Evolutionary conservation across 2,329 filamentous ascomycete species (phyloP).

Genomic region (Colletotrichum sp.): DNA sequence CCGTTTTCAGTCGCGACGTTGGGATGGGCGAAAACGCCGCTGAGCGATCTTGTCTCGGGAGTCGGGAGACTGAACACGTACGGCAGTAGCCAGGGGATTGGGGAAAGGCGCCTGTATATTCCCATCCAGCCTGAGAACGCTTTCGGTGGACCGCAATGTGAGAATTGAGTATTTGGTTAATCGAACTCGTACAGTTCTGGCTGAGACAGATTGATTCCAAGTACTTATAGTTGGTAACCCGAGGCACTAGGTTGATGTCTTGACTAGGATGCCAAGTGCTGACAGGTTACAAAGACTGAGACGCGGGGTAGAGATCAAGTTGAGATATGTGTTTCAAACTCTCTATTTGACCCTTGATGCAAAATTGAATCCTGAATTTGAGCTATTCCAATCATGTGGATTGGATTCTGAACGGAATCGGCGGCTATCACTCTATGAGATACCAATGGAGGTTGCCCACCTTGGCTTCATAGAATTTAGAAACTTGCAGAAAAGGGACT

Average conservation of each 20-base stretch:
- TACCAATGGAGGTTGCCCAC: no score
- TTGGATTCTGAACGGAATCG: no score
- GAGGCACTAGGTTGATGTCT: background rate
- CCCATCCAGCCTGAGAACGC: background rate
- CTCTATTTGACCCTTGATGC: no score
- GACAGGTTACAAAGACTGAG: background rate
- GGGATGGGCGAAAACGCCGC: background rate
- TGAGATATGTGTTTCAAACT: background rate
- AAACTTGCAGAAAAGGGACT: no score
- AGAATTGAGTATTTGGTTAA: accelerated
- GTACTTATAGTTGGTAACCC: background rate
- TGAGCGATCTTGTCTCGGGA: background rate
- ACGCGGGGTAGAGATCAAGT: background rate
- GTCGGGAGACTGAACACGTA: background rate
- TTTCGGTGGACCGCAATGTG: background rate
- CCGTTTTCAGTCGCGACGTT: background rate
- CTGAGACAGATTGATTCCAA: background rate
- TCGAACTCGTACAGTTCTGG: accelerated
- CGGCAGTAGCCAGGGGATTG: background rate
- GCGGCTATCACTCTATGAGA: no score
- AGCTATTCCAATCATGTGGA: no score
- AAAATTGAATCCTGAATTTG: accelerated
- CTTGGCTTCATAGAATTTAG: no score
- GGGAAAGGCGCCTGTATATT: background rate
- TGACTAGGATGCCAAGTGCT: background rate